Evolutionary conservation across 208 protist genomes (phyloP), one percentile per base, ranked within the genome.

Genomic region (Acanthamoeba triangularis): DNA sequence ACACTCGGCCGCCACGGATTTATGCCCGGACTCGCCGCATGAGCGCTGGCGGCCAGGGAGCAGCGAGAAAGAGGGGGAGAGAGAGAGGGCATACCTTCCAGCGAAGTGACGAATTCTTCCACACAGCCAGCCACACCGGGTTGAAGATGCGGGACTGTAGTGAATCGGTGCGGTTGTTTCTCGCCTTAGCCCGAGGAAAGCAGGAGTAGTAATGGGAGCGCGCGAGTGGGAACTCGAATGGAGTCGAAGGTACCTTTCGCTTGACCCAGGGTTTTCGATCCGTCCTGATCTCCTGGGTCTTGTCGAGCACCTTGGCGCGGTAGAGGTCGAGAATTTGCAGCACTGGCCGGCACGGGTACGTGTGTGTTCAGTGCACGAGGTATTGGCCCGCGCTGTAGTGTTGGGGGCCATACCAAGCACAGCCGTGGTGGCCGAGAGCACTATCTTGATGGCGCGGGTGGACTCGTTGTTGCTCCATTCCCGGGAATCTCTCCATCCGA

Each of bases 91-190:
- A 37, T 37, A 84, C 74, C 74, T 84, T 84, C 74, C 74, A 84
- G 7, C 74, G 74, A 25, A 84, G 74, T 54, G 74, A 84, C 35
- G 74, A 84, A 37, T 84, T 84, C 33, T 84, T 84, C 74, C 74
- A 84, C 74, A 84, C 74, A 7, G 37, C 74, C 41, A 84, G 47
- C 74, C 74, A 84, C 25, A 30, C 37, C 5, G 74, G 74, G n/a
- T 84, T 84, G 47, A 54, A 84, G 74, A 44, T 44, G 3, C 25
- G 74, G 28, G 37, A 25, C 35, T 35, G 74, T 37, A 82, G 72
- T 25, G 44, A 14, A 18, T 35, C 72, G 20, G 25, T 11, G 72
- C 3, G 44, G n/a, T n/a, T n/a, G n/a, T n/a, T n/a, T n/a, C n/a
- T n/a, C n/a, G n/a, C n/a, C n/a, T n/a, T n/a, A n/a, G n/a, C n/a